These are phyloP conservation scores for Hypoxylon subgilvum DNA, from an alignment of 495 filamentous ascomycete genomes.

Conservation along the genomic window DNA sequence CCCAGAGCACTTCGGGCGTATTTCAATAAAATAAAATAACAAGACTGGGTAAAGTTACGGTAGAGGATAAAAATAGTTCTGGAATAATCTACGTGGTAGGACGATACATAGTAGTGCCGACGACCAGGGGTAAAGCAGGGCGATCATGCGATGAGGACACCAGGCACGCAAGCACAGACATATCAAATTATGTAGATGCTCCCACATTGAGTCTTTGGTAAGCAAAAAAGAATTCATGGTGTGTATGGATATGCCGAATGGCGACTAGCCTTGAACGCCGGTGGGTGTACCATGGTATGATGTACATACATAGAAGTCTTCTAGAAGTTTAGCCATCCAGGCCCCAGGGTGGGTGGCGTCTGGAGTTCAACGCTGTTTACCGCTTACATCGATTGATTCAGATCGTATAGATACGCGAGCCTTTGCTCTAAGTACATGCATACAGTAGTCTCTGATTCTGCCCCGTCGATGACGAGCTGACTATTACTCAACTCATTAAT, in stretches of 20 bases:
- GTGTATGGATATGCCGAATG: conserved; percentile 12
- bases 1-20: background rate
- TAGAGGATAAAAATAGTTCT: conserved; percentile 3
- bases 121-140: background rate
- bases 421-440: background rate
- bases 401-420: too few species aligned
- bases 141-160: background rate
- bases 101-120: background rate
- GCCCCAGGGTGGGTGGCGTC: too few species aligned
- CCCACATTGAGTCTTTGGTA: conserved; percentile 5
- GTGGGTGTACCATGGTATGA: too few species aligned
- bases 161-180: conserved; percentile 4
- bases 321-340: conserved; percentile 19
- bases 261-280: conserved; percentile 26
- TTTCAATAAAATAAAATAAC: conserved; percentile 9
- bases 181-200: background rate
- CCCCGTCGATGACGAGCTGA: background rate
- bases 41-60: background rate
- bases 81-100: conserved; percentile 4
- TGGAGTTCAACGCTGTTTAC: too few species aligned
- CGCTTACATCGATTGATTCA: conserved; percentile 3
- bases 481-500: background rate
- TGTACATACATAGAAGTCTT: too few species aligned
- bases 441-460: background rate
- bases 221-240: conserved; percentile 7